These are phyloP conservation scores for Smittium culicis DNA, from an alignment of 371 early-diverging fungal genomes.

Conservation along the genomic window DNA sequence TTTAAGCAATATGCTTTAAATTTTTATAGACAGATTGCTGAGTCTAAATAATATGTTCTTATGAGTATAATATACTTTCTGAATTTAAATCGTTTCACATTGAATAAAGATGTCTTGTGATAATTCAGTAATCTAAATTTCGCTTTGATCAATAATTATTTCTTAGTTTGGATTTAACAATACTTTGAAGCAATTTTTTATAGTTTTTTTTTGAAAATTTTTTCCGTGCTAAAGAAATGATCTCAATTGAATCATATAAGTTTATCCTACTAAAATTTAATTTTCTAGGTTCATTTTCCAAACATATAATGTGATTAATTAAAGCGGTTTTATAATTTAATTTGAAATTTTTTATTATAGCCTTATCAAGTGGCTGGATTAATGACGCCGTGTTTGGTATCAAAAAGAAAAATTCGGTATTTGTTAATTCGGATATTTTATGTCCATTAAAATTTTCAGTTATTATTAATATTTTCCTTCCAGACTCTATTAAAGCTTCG, in stretches of 20 bases:
- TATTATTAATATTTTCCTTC: not conserved
- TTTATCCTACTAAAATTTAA: not conserved
- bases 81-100: not conserved
- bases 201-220: not conserved
- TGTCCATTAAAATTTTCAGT: not conserved
- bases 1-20: not conserved
- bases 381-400: not conserved
- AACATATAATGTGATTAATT: not conserved
- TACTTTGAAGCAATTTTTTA: not conserved
- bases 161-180: not conserved
- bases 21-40: not conserved
- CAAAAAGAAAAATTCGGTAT: not conserved
- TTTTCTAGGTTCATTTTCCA: not conserved
- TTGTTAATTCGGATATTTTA: not conserved
- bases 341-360: not conserved
- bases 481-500: not conserved
- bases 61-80: not conserved
- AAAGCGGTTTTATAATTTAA: not conserved
- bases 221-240: not conserved
- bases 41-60: not conserved
- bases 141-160: not conserved
- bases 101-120: not conserved
- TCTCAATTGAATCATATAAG: not conserved
- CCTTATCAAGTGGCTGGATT: not conserved
- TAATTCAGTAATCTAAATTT: not conserved